Base-by-base conservation (phyloP, 2,329 filamentous ascomycete genomes). In the Diaporthe vexans region DNA sequence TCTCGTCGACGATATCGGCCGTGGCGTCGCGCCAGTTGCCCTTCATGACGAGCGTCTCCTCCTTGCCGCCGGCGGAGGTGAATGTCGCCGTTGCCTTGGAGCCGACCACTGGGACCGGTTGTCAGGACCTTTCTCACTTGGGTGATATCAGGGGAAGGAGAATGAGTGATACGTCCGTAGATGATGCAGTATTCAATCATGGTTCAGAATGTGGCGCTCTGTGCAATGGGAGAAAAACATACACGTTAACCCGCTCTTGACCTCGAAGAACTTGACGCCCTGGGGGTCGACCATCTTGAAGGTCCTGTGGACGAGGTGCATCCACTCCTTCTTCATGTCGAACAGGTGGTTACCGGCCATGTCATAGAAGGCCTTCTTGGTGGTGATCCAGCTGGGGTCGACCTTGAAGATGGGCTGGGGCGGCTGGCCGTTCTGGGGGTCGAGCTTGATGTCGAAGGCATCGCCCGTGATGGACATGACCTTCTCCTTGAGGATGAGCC, bases 391-490 rank as follows among this genome's bases (percentile, higher is more conserved):
- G 46, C 73, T 73, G 15, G 87, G 86, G 77, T 90, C 78, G 75
- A 86, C 79, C 73, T 88, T 88, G 77, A 92, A 81, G 43, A 92
- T 78, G 0, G 88, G 85, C 2, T 63, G 54, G 4, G 73, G 73
- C 21, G 52, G 26, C 29, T 85, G 83, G 29, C 90, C 90, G 74
- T 86, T 87, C 58, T 86, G 82, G 3, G 71, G 73, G 24, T 75
- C 73, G 7, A 88, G 86, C 71, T 86, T 88, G 81, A 94, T 88
- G 76, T 89, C 88, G 82, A 93, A 94, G 81, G 87, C 90, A 82
- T 93, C 91, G 73, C 91, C 90, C 1, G 87, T 87, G 11, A 92
- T 82, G 4, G 91, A 92, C 74, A 91, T 80, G 24, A 92, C 84
- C 77, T 90, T 91, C 78, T 93, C 91, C 77, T 88, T 89, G 65